Conservation (phyloP, 164 flowering plant species). For the Paratinospora sagittata region DNA sequence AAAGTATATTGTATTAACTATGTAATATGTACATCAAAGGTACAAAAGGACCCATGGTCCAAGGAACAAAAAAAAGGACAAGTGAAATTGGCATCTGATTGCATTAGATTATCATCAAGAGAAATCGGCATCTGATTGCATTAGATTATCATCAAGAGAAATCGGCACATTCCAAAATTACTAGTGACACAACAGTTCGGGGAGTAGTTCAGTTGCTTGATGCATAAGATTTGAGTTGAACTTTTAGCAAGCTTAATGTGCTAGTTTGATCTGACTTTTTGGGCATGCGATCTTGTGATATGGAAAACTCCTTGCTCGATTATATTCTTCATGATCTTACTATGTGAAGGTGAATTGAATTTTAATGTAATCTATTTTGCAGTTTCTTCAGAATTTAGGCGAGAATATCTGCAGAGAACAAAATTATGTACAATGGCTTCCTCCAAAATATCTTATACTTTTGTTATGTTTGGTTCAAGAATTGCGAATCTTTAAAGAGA, state of each 20-base stretch:
- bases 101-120: no score
- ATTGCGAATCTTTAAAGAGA: constrained; percentile 42
- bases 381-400: constrained; percentile 60
- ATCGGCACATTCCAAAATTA: no score
- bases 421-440: constrained; percentile 25
- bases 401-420: constrained; percentile 27
- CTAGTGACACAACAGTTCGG: no score
- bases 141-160: no score
- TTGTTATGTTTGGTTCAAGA: constrained; percentile 55
- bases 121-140: no score
- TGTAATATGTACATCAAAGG: no score
- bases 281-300: background rate
- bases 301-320: background rate
- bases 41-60: no score
- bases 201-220: background rate
- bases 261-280: no score
- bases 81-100: no score
- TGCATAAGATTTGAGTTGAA: background rate
- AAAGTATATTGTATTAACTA: no score
- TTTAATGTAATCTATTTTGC: constrained; percentile 24
- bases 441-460: constrained; percentile 64
- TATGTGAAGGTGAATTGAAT: background rate
- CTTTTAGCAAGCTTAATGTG: background rate
- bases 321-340: background rate
- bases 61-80: no score